These are phyloP conservation scores for Mortierella sp. DNA, from an alignment of 371 early-diverging fungal species.

Conservation along the genomic window DNA sequence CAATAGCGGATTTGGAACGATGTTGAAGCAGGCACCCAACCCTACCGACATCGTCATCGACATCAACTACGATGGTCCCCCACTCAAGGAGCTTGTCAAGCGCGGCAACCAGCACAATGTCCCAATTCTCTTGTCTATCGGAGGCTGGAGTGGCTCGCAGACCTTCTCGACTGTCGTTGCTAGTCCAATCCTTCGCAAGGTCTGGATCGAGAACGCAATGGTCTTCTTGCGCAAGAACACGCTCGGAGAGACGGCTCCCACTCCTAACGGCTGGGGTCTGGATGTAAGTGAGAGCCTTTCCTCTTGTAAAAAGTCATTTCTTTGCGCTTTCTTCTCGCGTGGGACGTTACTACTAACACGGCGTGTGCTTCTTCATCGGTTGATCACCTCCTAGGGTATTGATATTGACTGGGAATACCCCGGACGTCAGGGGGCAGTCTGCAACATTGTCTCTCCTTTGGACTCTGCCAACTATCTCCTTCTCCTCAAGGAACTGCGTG, in stretches of 20 bases:
- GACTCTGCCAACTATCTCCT: constrained; percentile 65
- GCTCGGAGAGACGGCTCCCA: constrained; percentile 17
- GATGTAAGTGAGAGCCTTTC: constrained; percentile 55
- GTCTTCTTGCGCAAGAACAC: constrained; percentile 52
- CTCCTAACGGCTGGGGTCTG: constrained; percentile 48
- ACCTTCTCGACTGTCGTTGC: constrained; percentile 70
- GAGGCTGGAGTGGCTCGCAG: constrained; percentile 84
- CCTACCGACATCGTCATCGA: constrained; percentile 39
- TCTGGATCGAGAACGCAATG: constrained; percentile 62
- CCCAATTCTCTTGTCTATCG: constrained; percentile 76
- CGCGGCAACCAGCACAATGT: constrained; percentile 66
- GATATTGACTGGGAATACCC: constrained; percentile 71
- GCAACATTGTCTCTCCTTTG: constrained; percentile 63
- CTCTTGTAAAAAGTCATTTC: no score
- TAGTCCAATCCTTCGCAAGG: constrained; percentile 50
- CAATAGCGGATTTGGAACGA: constrained; percentile 36
- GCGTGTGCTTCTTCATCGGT: no score
- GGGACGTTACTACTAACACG: no score
- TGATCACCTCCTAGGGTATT: constrained; percentile 34
- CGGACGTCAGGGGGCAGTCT: constrained; percentile 67
- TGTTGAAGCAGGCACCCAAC: constrained; percentile 29
- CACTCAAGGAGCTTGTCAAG: constrained; percentile 57
- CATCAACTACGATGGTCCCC: constrained; percentile 46
- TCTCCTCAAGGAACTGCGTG: constrained; percentile 69
- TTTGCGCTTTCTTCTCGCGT: no score